Base-by-base conservation (phyloP, 768 basidiomycete genomes). In the Russula compacta region DNA sequence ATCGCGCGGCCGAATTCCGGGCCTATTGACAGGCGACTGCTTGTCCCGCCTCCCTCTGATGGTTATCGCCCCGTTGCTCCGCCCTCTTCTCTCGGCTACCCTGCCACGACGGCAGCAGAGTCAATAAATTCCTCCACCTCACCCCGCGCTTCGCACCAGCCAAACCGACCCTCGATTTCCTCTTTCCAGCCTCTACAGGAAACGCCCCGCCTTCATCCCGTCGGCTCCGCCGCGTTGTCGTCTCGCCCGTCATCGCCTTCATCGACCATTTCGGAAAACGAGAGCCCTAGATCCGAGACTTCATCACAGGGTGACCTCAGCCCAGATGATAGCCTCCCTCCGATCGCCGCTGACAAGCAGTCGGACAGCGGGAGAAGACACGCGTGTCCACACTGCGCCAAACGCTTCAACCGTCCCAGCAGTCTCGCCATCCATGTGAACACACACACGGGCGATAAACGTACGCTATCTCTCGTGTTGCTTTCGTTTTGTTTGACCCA, bases 331-430 rank as follows among this genome's bases (percentile, higher is more conserved):
- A 57, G 40, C 17, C 29, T 36, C 14, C 48, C 59, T 35, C 33
- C 53, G 40, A 54, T 46, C 44, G n/a, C 61, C 17, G 60, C 60
- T 48, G 57, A 61, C 58, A 59, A 35, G 59, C 54, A 60, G 8
- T 53, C 53, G 46, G 55, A 65, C 36, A 69, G 66, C 56, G 71
- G 68, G 44, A 66, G 65, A 58, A 61, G 69, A 36, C 75, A 76
- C 42, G 65, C 67, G 33, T 76, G 75, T 63, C 69, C 69, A 1
- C 79, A 78, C 21, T 87, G 85, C 70, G 71, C 70, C 52, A 86
- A 86, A 70, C 76, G 84, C 6, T 86, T 87, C 72, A 85, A 85
- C 69, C 77, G 86, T 7, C 86, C 86, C 7, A 84, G 83, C 64
- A 85, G 84, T 69, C 74, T 86, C 51, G 73, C 78, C 32, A 85